These are phyloP conservation scores for Aspergillus texensis DNA, from an alignment of 2,329 filamentous ascomycete genomes.

Conservation along the genomic window DNA sequence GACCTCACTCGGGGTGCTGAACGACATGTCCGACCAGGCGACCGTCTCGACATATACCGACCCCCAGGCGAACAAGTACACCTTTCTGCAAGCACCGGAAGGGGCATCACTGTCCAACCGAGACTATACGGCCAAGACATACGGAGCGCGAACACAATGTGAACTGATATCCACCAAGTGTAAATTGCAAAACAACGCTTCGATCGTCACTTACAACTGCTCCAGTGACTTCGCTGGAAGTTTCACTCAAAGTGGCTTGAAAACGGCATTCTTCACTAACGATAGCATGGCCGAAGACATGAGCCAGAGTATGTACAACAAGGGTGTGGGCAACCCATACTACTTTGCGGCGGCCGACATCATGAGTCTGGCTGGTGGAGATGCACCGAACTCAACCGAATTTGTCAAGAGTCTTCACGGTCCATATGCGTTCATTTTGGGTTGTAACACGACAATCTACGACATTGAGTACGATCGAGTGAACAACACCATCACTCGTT, in stretches of 20 bases:
- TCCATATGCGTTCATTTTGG: constrained; percentile 18
- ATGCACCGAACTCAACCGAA: constrained; percentile 7
- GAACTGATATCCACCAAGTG: constrained; percentile 21
- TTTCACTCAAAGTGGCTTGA: background rate
- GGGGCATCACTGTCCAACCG: background rate
- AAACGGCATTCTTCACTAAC: background rate
- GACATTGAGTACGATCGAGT: constrained; percentile 25
- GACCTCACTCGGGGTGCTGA: background rate
- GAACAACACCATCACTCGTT: constrained; percentile 18
- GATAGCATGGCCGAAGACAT: background rate
- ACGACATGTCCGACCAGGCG: background rate
- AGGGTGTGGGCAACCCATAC: constrained; percentile 2
- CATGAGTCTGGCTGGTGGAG: background rate
- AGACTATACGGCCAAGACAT: constrained; percentile 24
- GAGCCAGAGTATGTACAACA: background rate
- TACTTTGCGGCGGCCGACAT: background rate
- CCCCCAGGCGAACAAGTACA: background rate
- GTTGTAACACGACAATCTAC: constrained; percentile 25
- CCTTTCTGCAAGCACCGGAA: background rate
- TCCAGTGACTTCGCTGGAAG: background rate
- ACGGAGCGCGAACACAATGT: constrained; percentile 22
- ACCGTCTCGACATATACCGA: background rate
- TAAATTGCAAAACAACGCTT: constrained; percentile 7
- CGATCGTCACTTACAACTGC: background rate
- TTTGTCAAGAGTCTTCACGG: constrained; percentile 2